Conservation (phyloP, 805 yeast species). For the Pichia rugopelliculosa region DNA sequence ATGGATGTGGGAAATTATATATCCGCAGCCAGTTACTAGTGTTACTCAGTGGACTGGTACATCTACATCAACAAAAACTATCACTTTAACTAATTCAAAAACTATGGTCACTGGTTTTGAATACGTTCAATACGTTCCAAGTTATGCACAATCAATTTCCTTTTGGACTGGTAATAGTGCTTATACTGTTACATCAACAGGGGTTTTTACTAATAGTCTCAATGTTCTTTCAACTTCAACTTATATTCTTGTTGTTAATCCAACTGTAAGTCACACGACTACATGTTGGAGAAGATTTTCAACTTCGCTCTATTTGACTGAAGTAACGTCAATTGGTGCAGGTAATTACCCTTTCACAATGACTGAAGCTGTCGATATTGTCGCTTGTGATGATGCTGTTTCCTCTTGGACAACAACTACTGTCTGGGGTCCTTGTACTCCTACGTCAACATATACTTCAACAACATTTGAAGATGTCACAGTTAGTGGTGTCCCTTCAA, state of each 20-base stretch:
- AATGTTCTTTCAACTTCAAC: slow-evolving; percentile 3
- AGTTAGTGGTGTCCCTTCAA: not conserved
- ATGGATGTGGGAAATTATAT: slow-evolving; percentile 1
- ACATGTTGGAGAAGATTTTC: not conserved
- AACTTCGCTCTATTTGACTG: not conserved
- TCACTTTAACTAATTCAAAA: not conserved
- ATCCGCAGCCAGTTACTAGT: not conserved
- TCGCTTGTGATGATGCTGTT: slow-evolving; percentile 1
- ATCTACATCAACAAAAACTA: not conserved
- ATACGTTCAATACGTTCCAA: slow-evolving; percentile 2
- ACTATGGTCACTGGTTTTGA: not conserved
- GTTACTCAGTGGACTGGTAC: not conserved
- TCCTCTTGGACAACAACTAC: slow-evolving; percentile 1
- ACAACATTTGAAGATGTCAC: not conserved
- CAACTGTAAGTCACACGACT: slow-evolving; percentile 2
- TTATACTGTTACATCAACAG: not conserved
- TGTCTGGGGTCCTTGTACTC: not conserved
- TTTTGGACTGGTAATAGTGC: slow-evolving; percentile 2
- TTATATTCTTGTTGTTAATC: slow-evolving; percentile 1
- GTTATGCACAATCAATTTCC: slow-evolving; percentile 1
- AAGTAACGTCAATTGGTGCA: not conserved
- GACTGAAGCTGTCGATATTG: slow-evolving; percentile 2
- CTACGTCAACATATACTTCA: not conserved
- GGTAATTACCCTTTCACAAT: slow-evolving; percentile 5
- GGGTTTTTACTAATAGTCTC: not conserved